Conservation (phyloP, 208 protist genomes). For the Perkinsela sp. region DNA sequence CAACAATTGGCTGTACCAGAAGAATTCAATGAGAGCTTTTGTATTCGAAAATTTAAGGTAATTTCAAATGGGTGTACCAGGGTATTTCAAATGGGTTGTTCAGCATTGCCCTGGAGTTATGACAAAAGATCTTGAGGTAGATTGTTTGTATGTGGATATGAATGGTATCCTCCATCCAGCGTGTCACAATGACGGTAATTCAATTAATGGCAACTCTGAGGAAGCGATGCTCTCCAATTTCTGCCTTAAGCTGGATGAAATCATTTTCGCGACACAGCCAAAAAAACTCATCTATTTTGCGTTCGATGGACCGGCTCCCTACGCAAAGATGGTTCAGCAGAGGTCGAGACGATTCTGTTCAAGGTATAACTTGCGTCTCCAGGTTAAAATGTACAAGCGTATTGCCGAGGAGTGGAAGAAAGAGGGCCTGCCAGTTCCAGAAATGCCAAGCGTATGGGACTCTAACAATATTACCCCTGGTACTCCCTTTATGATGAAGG, state of each 20-base stretch:
- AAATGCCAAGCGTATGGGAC: slow-evolving; percentile 36
- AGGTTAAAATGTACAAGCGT: slow-evolving; percentile 33
- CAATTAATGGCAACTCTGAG: slow-evolving; percentile 27
- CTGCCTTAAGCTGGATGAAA: slow-evolving; percentile 20
- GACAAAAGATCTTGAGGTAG: slow-evolving; percentile 14
- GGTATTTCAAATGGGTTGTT: slow-evolving; percentile 6
- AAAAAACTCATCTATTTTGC: slow-evolving; percentile 60
- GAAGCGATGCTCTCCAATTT: slow-evolving; percentile 30
- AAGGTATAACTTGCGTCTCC: slow-evolving; percentile 25
- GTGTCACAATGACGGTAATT: slow-evolving; percentile 9
- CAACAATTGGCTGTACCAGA: no score
- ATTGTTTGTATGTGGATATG: slow-evolving; percentile 86
- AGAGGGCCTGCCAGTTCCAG: background rate
- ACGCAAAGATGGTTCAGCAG: slow-evolving; percentile 89
- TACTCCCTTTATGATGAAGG: slow-evolving; percentile 61
- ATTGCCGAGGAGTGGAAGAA: slow-evolving; percentile 16
- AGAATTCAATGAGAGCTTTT: no score
- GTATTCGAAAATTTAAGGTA: no score
- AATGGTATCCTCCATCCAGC: slow-evolving; percentile 80
- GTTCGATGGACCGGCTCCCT: slow-evolving; percentile 54
- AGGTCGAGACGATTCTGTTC: slow-evolving; percentile 49
- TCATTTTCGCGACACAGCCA: slow-evolving; percentile 30
- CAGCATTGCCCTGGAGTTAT: slow-evolving; percentile 4
- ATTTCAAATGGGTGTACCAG: slow-evolving; percentile 6
- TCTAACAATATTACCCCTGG: slow-evolving; percentile 77